These are phyloP conservation scores for Ustilago nuda DNA, from an alignment of 1,284 basidiomycete genomes.

Conservation along the genomic window DNA sequence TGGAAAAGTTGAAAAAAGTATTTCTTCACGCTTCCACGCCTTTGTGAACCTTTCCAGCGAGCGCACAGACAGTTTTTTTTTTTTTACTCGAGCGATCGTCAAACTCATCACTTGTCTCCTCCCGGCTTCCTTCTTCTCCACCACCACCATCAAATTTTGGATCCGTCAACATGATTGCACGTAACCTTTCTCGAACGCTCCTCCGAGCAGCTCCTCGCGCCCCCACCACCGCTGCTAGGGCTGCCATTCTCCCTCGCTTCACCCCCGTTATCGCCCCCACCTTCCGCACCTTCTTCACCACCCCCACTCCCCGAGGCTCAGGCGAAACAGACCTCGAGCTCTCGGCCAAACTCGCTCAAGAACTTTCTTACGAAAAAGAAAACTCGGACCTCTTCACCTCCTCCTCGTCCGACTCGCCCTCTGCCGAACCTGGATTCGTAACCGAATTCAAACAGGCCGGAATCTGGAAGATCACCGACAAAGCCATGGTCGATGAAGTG, in stretches of 20 bases:
- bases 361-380: conserved; percentile 86
- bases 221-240: conserved; percentile 2
- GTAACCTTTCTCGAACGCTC: conserved; percentile 21
- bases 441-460: conserved; percentile 79
- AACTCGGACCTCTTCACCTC: conserved; percentile 49
- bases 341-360: conserved; percentile 80
- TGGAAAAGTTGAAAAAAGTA: conserved; percentile 1
- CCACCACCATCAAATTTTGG: background rate
- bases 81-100: conserved; percentile 18
- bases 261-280: background rate
- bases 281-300: conserved; percentile 23
- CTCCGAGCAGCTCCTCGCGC: conserved; percentile 18
- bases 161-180: conserved; percentile 24
- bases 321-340: conserved; percentile 79
- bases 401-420: conserved; percentile 51
- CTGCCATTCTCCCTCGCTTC: background rate
- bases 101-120: conserved; percentile 1
- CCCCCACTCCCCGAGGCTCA: conserved; percentile 13
- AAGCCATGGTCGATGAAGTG: conserved; percentile 83
- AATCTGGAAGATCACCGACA: conserved; percentile 83
- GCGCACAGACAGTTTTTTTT: conserved; percentile 23
- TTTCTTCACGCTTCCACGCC: conserved; percentile 29
- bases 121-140: conserved; percentile 7
- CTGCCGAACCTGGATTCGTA: conserved; percentile 79
- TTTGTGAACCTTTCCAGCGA: background rate